phyloP scores from a whole-genome alignment of 2,329 filamentous ascomycete species.

The Epichloe coenophiala region DNA sequence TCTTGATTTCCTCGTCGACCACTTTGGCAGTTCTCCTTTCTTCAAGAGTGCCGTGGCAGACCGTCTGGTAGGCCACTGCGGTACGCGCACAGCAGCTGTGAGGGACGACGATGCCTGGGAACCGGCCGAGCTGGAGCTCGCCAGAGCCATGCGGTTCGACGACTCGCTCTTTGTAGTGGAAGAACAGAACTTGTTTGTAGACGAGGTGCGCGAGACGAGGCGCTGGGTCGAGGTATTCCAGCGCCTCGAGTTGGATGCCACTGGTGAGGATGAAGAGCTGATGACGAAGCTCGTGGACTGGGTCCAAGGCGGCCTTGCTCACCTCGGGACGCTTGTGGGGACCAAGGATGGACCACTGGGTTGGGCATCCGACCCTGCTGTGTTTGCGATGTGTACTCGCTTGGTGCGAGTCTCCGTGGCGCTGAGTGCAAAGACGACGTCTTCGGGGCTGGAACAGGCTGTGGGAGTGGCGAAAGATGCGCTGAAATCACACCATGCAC shows the following conservation, averaged over 20 bases:
- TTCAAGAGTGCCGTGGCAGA: slow-evolving; percentile 28
- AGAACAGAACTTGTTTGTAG: slow-evolving; percentile 88
- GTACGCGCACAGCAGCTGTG: slow-evolving; percentile 5
- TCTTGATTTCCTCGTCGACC: slow-evolving; percentile 26
- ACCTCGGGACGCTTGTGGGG: slow-evolving; percentile 21
- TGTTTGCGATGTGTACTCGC: slow-evolving; percentile 47
- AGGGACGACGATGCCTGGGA: slow-evolving; percentile 5
- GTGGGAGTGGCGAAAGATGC: slow-evolving; percentile 3
- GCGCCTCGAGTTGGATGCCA: slow-evolving; percentile 9
- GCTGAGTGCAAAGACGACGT: slow-evolving; percentile 12
- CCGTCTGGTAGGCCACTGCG: slow-evolving; percentile 24
- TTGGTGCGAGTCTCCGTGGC: slow-evolving; percentile 28
- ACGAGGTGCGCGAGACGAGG: slow-evolving; percentile 60
- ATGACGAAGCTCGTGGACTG: slow-evolving; percentile 28
- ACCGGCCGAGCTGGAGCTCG: slow-evolving; percentile 26
- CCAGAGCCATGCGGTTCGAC: slow-evolving; percentile 37
- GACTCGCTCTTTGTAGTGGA: slow-evolving; percentile 72
- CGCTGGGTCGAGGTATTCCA: slow-evolving; percentile 49
- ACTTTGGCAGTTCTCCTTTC: slow-evolving; percentile 19
- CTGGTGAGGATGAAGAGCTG: slow-evolving; percentile 13
- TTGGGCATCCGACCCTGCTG: slow-evolving; percentile 54
- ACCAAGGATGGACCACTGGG: slow-evolving; percentile 54
- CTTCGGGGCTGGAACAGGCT: slow-evolving; percentile 5
- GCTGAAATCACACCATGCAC: slow-evolving; percentile 1
- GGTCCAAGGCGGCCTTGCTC: slow-evolving; percentile 34